Evolutionary conservation across 2,329 filamentous ascomycete genomes (phyloP).

Genomic region (Colletotrichum salicis): DNA sequence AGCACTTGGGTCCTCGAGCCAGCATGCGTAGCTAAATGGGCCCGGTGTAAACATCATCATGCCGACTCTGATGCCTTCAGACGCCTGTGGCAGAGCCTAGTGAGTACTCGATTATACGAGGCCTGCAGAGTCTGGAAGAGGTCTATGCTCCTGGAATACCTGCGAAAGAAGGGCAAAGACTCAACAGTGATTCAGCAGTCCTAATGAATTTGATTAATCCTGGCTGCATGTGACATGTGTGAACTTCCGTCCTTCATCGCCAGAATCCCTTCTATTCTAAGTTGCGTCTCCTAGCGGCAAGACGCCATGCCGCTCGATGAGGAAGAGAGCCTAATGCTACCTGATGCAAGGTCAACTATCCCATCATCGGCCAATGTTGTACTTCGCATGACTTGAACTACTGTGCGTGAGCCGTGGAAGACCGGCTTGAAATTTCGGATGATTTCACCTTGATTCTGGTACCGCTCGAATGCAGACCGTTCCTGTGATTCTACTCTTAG

Average conservation of each 20-base stretch:
- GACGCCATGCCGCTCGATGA: neutral
- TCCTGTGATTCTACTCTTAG: neutral
- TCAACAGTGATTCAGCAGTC: neutral
- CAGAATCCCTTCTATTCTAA: neutral
- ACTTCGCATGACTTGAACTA: neutral
- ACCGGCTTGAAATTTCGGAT: neutral
- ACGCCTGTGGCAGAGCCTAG: no score
- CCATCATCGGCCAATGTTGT: neutral
- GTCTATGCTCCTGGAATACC: neutral
- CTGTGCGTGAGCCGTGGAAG: neutral
- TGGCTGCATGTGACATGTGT: neutral
- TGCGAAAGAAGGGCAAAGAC: neutral
- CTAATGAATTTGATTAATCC: neutral
- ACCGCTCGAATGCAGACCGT: neutral
- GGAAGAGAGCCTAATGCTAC: neutral
- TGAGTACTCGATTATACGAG: no score
- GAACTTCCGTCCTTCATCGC: neutral
- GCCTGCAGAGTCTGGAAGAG: no score
- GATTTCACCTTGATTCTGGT: neutral
- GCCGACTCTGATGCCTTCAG: neutral
- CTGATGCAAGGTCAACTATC: slow-evolving; percentile 9
- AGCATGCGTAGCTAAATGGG: slow-evolving; percentile 48
- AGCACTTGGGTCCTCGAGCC: slow-evolving; percentile 48
- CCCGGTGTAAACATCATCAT: neutral
- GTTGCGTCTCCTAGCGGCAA: neutral